A percentile compares a stretch with the other conserved stretches of the same genome.
phyloP scores from a whole-genome alignment of 345 rosid genomes.

The Aurinia saxatilis region DNA sequence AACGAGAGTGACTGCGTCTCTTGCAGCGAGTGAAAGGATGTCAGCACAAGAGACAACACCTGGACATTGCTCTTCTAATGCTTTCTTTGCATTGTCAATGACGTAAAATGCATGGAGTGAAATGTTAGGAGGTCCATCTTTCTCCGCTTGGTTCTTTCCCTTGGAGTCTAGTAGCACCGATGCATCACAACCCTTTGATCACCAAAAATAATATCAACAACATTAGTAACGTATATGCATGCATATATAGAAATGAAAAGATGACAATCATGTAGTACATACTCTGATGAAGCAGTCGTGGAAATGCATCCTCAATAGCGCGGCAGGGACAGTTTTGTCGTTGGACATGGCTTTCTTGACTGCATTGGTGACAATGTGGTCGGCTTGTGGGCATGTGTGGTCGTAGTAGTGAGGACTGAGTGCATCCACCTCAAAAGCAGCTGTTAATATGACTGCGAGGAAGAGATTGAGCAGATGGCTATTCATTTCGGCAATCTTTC shows the following conservation, averaged over 20 bases:
- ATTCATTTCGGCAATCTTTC: slow-evolving; percentile 9
- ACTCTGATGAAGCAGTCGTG: slow-evolving; percentile 83
- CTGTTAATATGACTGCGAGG: neutral
- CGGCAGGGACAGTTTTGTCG: slow-evolving; percentile 78
- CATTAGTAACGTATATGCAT: neutral
- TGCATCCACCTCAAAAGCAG: slow-evolving; percentile 33
- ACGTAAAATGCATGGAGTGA: slow-evolving; percentile 86
- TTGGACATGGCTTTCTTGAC: slow-evolving; percentile 57
- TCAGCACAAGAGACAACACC: slow-evolving; percentile 89
- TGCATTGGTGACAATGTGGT: slow-evolving; percentile 38
- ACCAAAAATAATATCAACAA: neutral
- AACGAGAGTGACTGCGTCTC: slow-evolving; percentile 73
- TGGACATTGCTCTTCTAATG: slow-evolving; percentile 67
- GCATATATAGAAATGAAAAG: neutral
- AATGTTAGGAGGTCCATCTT: slow-evolving; percentile 87
- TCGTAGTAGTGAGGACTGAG: slow-evolving; percentile 57
- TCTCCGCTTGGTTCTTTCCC: slow-evolving; percentile 65
- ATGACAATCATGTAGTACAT: neutral
- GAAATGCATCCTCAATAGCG: slow-evolving; percentile 81
- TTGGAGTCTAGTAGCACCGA: slow-evolving; percentile 69
- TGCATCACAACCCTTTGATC: slow-evolving; percentile 72
- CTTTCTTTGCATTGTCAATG: slow-evolving; percentile 71
- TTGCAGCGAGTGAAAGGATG: slow-evolving; percentile 76
- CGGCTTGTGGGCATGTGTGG: slow-evolving; percentile 52
- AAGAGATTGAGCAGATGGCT: neutral